Base-by-base conservation (phyloP, 768 basidiomycete species). In the Agaricus blazei region DNA sequence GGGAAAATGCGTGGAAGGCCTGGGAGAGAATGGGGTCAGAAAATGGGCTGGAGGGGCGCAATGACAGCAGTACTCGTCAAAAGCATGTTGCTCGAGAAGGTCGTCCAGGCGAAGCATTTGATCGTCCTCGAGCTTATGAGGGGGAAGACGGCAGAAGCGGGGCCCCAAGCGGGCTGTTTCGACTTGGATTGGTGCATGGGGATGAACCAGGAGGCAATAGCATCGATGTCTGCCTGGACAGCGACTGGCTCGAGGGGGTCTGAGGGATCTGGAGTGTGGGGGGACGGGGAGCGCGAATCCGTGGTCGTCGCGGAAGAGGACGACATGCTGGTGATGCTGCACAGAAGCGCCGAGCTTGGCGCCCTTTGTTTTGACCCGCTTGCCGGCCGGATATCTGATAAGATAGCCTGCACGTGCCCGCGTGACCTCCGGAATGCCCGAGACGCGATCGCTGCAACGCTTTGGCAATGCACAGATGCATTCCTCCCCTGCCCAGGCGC, bases 221-320 rank as follows among this genome's bases (percentile, higher is more conserved):
- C 70, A 58, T 80, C 80, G 48, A 73, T 62, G 62, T 75, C 78
- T 58, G 69, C 71, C 46, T 81, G 83, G 48, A 84, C 77, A 57
- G 74, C 63, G 44, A 82, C 66, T 6, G 76, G 70, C 53, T 80
- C 77, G 0, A 75, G 64, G n/a, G 70, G 69, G 63, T 88, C 84
- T 12, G 78, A 78, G 0, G 81, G 70, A 49, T 85, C 85, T 51
- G 88, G 87, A 0, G 87, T 89, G 45, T 75, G 69, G 5, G 88
- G 88, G 0, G 88, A 89, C 1, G 86, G 78, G 3, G 88, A 88
- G 44, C 88, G 84, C 52, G 88, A 87, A 64, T 72, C 74, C 57
- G 74, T 70, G 28, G 76, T 76, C 19, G 81, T 75, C 41, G 77
- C 69, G 11, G 84, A 78, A 62, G 84, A 80, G 57, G 83, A 79